Evolutionary conservation across 345 rosid genomes (phyloP).

Genomic region (Kandelia obovata): DNA sequence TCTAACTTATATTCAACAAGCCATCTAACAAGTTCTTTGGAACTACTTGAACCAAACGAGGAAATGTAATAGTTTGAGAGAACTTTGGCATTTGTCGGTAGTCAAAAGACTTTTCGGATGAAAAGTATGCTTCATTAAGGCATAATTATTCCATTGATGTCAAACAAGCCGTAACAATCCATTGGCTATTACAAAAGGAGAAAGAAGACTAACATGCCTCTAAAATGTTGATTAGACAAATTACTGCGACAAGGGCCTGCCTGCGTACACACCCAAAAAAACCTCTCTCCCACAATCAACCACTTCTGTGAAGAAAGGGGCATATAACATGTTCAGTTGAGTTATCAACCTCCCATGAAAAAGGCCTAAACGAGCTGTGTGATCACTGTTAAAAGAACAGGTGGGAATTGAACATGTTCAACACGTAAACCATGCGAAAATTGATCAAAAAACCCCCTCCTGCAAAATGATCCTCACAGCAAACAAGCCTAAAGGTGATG

Average conservation of each 20-base stretch:
- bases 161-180: constrained; percentile 9
- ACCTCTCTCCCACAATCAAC: no score
- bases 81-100: no score
- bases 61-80: no score
- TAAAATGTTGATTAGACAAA: constrained; percentile 22
- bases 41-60: no score
- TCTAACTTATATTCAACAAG: no score
- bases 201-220: constrained; percentile 33
- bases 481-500: constrained; percentile 29
- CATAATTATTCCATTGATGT: constrained; percentile 5
- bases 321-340: no score
- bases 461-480: constrained; percentile 43
- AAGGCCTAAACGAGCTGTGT: constrained; percentile 29
- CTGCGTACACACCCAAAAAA: constrained; percentile 13
- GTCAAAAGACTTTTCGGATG: neutral
- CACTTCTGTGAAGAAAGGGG: no score
- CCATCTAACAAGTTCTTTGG: no score
- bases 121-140: neutral
- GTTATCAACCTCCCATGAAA: constrained; percentile 3
- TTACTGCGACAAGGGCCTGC: constrained; percentile 24
- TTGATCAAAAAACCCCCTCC: constrained; percentile 20
- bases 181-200: constrained; percentile 3
- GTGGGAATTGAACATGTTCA: constrained; percentile 35
- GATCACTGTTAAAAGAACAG: constrained; percentile 29
- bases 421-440: constrained; percentile 36